Base-by-base conservation (phyloP, 441 rosid species). In the Eutrema salsugineum region DNA sequence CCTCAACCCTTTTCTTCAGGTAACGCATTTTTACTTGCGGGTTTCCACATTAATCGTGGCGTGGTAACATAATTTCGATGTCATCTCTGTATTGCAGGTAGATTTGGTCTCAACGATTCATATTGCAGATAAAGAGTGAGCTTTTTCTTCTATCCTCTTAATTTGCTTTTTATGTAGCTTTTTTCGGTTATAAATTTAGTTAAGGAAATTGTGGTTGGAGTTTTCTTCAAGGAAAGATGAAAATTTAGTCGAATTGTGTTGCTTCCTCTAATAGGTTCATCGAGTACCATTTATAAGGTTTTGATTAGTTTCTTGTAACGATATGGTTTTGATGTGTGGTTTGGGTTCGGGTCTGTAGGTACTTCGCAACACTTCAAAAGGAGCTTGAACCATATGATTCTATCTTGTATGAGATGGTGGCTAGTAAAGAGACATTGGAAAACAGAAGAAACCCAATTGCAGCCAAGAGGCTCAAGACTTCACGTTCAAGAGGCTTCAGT, bases 91-190 rank as follows among this genome's bases (percentile, higher is more conserved):
- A 50, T 42, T 44, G 43, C 59, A 92, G 99, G 94, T 92, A 71
- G 97, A 95, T 89, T 91, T 92, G 85, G 93, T 92, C 40, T 95
- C 98, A 16, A 87, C 96, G 2, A 87, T 95, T 80, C 98, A 95
- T 73, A 91, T 91, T 63, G 99, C 94, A 1, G 99, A 95, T 79
- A 87, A 87, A 85, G 95, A 88, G 97, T 92, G 83, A 63, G 91
- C 58, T 22, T 58, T 53, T 55, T 58, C 6, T 72, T 66, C 47
- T 62, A 6, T 47, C 12, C 50, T 14, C 17, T 59, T 59, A 17
- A 12, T 48, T 40, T 33, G 35, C 1, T n/a, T n/a, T n/a, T n/a
- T n/a, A n/a, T n/a, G n/a, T 32, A 7, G 35, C 35, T 6, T 7
- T n/a, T n/a, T n/a, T n/a, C n/a, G n/a, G n/a, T n/a, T n/a, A n/a